phyloP scores from a whole-genome alignment of 345 rosid genomes.

The Hirschfeldia incana region DNA sequence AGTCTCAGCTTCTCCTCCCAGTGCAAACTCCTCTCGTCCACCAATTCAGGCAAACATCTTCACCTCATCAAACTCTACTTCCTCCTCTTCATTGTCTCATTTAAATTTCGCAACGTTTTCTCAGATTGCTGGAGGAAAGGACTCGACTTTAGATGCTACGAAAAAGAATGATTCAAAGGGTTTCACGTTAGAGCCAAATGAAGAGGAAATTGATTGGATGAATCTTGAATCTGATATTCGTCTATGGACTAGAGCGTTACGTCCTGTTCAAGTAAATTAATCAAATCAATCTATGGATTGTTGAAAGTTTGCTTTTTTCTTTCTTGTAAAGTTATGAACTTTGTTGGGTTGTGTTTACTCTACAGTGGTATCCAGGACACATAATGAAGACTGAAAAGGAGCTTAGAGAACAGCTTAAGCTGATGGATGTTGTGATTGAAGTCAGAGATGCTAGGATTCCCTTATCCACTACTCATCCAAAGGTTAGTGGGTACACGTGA shows the following conservation, averaged over 20 bases:
- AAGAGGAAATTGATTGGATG: constrained; percentile 63
- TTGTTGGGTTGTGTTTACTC: constrained; percentile 1
- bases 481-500: constrained; percentile 43
- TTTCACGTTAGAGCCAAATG: constrained; percentile 29
- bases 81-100: not conserved
- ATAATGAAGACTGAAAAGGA: constrained; percentile 93
- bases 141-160: constrained; percentile 42
- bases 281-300: not conserved
- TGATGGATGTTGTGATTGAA: constrained; percentile 96
- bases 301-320: not conserved
- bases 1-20: constrained; percentile 43
- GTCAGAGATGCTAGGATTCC: constrained; percentile 95
- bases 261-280: constrained; percentile 72
- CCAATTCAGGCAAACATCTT: constrained; percentile 55
- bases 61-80: not conserved
- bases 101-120: not conserved
- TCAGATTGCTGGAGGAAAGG: constrained; percentile 73
- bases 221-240: constrained; percentile 75
- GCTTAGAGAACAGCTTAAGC: constrained; percentile 85
- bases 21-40: constrained; percentile 52
- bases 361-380: constrained; percentile 98
- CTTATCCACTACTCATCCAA: constrained; percentile 81
- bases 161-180: constrained; percentile 30
- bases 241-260: constrained; percentile 67
- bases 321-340: not conserved